These are phyloP conservation scores for Lactarius evosmus DNA, from an alignment of 768 basidiomycete genomes.

Conservation along the genomic window DNA sequence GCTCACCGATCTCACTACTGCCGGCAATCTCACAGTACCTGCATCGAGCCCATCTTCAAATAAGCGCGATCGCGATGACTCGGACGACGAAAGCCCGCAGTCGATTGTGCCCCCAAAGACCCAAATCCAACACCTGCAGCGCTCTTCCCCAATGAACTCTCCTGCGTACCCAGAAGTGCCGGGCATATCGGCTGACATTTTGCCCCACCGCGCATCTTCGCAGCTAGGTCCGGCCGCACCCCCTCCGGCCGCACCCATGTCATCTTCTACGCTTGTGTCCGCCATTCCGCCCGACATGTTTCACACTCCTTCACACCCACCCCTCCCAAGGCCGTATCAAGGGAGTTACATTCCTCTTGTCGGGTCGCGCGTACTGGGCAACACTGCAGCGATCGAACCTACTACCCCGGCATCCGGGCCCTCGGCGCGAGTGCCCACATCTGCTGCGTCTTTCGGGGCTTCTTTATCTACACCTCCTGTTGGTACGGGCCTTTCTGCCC, in stretches of 20 bases:
- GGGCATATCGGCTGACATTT: background rate
- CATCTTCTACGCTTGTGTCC: background rate
- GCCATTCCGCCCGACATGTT: background rate
- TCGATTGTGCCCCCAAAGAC: background rate
- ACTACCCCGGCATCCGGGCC: background rate
- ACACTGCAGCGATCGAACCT: background rate
- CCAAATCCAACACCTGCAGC: background rate
- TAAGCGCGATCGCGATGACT: slow-evolving; percentile 23
- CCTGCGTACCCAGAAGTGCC: background rate
- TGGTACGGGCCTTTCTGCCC: background rate
- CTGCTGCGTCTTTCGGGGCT: background rate
- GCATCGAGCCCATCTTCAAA: slow-evolving; percentile 22
- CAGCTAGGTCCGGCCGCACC: background rate
- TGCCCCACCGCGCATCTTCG: background rate
- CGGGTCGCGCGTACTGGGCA: slow-evolving; percentile 15
- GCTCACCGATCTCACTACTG: slow-evolving; percentile 15
- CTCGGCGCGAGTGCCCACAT: too few species aligned
- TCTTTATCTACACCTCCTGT: background rate
- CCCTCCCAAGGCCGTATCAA: slow-evolving; percentile 6
- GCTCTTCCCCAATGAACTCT: background rate
- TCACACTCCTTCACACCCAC: background rate
- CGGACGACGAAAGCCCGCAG: slow-evolving; percentile 8
- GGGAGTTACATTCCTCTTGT: slow-evolving; percentile 13
- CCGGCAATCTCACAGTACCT: slow-evolving; percentile 20
- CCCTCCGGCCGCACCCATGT: background rate